Conservation (phyloP, 1,284 basidiomycete genomes). For the Fistulina hepatica region DNA sequence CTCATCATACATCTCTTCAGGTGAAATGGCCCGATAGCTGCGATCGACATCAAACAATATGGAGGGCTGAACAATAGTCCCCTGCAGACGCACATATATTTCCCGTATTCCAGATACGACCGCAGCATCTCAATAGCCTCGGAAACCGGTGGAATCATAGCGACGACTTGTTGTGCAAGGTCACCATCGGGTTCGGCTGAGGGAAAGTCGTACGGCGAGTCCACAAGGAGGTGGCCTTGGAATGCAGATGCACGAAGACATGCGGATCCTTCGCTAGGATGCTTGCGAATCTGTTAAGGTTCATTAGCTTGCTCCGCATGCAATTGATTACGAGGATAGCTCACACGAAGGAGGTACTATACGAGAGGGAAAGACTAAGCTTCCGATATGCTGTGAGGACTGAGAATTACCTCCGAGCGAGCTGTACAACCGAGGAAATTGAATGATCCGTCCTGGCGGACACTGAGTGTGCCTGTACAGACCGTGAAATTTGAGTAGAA, state of each 20-base stretch:
- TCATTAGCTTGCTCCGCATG: too few relatives aligned
- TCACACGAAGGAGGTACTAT: constrained; percentile 8
- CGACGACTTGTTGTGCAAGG: constrained; percentile 30
- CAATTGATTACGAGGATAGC: too few relatives aligned
- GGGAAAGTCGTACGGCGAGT: too few relatives aligned
- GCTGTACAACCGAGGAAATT: constrained; percentile 52
- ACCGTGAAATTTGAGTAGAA: not conserved
- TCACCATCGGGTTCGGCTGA: constrained; percentile 25
- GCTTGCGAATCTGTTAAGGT: too few relatives aligned
- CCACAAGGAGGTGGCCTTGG: too few relatives aligned
- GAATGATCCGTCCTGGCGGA: constrained; percentile 42
- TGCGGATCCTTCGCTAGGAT: too few relatives aligned
- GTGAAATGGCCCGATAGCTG: constrained; percentile 2
- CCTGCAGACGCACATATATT: constrained; percentile 36
- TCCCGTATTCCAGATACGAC: constrained; percentile 42
- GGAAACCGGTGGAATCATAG: constrained; percentile 36
- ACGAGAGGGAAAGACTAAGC: not conserved
- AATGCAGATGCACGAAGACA: too few relatives aligned
- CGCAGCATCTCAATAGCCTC: constrained; percentile 45
- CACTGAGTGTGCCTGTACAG: constrained; percentile 42
- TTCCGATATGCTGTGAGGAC: not conserved
- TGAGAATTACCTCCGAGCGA: constrained; percentile 49
- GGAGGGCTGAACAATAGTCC: too few relatives aligned
- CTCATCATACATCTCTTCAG: constrained; percentile 39
- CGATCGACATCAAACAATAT: too few relatives aligned